Conservation (phyloP, 2,329 filamentous ascomycete species). For the Aspergillus awamori region DNA sequence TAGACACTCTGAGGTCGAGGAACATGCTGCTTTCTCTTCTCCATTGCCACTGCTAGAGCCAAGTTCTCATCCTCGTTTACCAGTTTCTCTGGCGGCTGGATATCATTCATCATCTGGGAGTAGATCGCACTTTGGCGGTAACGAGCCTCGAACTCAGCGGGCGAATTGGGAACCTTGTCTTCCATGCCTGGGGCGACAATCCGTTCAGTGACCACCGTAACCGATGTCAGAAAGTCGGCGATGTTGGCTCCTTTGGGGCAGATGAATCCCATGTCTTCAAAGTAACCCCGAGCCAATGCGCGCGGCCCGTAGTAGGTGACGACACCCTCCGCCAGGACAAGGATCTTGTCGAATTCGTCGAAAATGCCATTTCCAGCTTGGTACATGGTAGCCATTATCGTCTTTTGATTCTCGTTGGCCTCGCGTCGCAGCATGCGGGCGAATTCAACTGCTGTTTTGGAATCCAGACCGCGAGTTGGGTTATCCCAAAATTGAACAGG, state of each 20-base stretch:
- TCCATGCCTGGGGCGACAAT: slow-evolving; percentile 40
- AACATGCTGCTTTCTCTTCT: slow-evolving; percentile 37
- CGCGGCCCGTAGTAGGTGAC: slow-evolving; percentile 66
- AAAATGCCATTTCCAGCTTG: slow-evolving; percentile 71
- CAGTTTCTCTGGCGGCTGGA: slow-evolving; percentile 34
- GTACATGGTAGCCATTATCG: slow-evolving; percentile 66
- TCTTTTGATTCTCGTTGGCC: slow-evolving; percentile 61
- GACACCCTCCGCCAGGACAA: slow-evolving; percentile 66
- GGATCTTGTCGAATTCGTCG: slow-evolving; percentile 68
- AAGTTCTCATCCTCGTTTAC: slow-evolving; percentile 34
- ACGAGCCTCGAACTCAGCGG: slow-evolving; percentile 48
- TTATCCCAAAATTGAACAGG: slow-evolving; percentile 69
- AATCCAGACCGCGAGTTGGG: slow-evolving; percentile 65
- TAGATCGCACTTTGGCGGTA: slow-evolving; percentile 58
- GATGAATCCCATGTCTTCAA: slow-evolving; percentile 65
- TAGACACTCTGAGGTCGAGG: slow-evolving; percentile 36
- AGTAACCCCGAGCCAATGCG: slow-evolving; percentile 61
- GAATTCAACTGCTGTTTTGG: slow-evolving; percentile 64
- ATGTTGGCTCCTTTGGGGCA: slow-evolving; percentile 64
- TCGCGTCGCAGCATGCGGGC: slow-evolving; percentile 61
- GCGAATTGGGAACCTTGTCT: slow-evolving; percentile 34
- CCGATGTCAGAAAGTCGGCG: slow-evolving; percentile 67
- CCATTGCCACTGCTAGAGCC: slow-evolving; percentile 30
- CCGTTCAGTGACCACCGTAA: slow-evolving; percentile 58
- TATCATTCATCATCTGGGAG: slow-evolving; percentile 54